Conservation (phyloP, 306 rosid genomes). For the Pueraria montana region DNA sequence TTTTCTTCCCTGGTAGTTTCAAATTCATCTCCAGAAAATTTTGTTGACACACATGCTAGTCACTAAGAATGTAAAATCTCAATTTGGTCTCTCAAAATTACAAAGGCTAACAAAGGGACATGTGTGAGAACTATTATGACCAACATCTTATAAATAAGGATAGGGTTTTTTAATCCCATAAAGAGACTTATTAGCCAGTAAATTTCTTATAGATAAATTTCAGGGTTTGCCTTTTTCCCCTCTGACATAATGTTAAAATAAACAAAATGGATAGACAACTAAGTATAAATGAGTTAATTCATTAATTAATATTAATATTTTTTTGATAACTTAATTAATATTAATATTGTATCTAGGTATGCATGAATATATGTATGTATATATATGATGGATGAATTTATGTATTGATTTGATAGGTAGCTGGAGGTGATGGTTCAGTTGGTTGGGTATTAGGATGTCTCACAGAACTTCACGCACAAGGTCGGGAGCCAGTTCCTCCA, state of each 20-base stretch:
- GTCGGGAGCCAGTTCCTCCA: conserved; percentile 81
- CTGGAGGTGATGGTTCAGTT: conserved; percentile 98
- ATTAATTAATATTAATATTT: too few relatives aligned
- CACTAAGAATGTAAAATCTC: background rate
- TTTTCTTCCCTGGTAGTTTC: background rate
- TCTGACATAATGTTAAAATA: background rate
- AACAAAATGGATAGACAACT: background rate
- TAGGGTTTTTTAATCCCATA: too few relatives aligned
- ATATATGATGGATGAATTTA: background rate
- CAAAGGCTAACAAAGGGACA: too few relatives aligned
- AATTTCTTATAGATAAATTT: background rate
- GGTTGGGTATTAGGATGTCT: conserved; percentile 98
- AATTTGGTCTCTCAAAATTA: too few relatives aligned
- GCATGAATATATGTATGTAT: background rate
- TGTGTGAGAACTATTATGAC: too few relatives aligned
- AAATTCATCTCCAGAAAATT: background rate
- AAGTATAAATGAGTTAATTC: too few relatives aligned
- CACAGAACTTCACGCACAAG: conserved; percentile 64
- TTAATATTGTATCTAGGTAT: background rate
- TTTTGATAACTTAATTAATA: too few relatives aligned
- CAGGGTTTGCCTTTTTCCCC: too few relatives aligned
- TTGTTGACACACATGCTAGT: background rate
- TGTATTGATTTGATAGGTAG: conserved; percentile 72
- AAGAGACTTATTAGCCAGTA: too few relatives aligned
- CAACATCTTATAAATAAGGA: too few relatives aligned